Percentiles rank a stretch among this genome's conserved stretches.
phyloP scores from a whole-genome alignment of 108 stramenopile species.

The Discostella pseudostelligera region DNA sequence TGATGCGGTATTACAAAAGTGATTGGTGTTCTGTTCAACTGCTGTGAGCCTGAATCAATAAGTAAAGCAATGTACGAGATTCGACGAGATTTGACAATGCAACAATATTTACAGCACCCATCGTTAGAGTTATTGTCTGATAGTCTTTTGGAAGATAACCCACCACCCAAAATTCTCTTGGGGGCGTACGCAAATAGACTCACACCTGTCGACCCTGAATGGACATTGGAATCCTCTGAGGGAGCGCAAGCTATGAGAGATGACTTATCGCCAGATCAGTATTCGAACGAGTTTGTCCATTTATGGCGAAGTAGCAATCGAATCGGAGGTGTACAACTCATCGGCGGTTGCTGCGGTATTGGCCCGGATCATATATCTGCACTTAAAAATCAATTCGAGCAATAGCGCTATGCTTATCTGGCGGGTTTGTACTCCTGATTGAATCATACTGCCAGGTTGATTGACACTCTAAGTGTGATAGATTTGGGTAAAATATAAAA shows the following conservation, averaged over 20 bases:
- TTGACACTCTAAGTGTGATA: too few relatives aligned
- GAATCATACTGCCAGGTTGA: too few relatives aligned
- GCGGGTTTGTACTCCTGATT: too few relatives aligned
- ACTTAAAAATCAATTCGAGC: conserved; percentile 16
- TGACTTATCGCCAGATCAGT: conserved; percentile 62
- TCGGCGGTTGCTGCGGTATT: conserved; percentile 90
- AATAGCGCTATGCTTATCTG: too few relatives aligned
- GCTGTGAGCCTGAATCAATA: conserved; percentile 79
- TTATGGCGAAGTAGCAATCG: conserved; percentile 46
- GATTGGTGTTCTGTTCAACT: conserved; percentile 77
- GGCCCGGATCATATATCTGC: conserved; percentile 67
- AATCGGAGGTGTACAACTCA: conserved; percentile 47
- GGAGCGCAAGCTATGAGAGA: conserved; percentile 74
- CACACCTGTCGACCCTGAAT: conserved; percentile 65
- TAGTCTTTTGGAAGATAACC: neutral
- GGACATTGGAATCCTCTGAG: conserved; percentile 71
- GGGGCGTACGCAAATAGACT: conserved; percentile 87
- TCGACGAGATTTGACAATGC: conserved; percentile 23
- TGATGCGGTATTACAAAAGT: neutral
- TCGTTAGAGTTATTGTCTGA: neutral
- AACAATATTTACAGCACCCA: conserved; percentile 21
- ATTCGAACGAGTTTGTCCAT: conserved; percentile 67
- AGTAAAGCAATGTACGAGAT: conserved; percentile 59
- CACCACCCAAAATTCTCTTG: conserved; percentile 41
- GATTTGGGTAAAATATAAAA: too few relatives aligned